Percentiles rank a stretch among this genome's conserved stretches.
phyloP scores from a whole-genome alignment of 2,329 filamentous ascomycete species.

The Neofusicoccum ribis region DNA sequence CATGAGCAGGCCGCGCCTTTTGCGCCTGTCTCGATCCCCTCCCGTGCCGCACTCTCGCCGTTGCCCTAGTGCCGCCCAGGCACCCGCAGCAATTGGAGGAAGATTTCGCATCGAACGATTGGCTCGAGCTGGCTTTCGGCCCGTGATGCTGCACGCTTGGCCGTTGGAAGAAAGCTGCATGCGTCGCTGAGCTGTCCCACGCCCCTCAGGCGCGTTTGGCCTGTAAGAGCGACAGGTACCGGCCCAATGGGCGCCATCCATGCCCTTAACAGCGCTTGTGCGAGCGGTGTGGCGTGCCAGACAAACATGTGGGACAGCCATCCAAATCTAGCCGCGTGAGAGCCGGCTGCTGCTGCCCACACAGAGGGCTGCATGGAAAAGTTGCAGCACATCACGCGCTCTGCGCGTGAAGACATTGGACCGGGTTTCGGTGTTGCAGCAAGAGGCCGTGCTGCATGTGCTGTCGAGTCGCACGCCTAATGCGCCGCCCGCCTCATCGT shows the following conservation, averaged over 20 bases:
- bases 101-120: not conserved
- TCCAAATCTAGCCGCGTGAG: not conserved
- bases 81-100: not conserved
- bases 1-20: not conserved
- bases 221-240: not conserved
- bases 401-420: constrained; percentile 1
- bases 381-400: constrained; percentile 8
- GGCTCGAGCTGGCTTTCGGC: constrained; percentile 1
- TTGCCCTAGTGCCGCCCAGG: not conserved
- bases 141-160: not conserved
- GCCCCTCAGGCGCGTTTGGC: not conserved
- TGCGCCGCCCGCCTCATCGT: not conserved
- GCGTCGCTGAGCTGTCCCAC: constrained; percentile 13
- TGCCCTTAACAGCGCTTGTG: constrained; percentile 11
- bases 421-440: constrained; percentile 6
- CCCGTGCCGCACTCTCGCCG: not conserved
- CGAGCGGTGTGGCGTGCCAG: constrained; percentile 1
- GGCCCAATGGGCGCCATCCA: not conserved
- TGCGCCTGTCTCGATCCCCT: constrained; percentile 1
- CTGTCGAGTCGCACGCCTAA: not conserved
- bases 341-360: not conserved
- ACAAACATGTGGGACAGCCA: not conserved
- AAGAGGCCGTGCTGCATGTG: not conserved
- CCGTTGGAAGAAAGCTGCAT: not conserved
- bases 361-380: not conserved